A percentile compares a stretch with the other conserved stretches of the same genome.
Conservation (phyloP, 306 rosid species). For the Amphicarpaea edgeworthii region DNA sequence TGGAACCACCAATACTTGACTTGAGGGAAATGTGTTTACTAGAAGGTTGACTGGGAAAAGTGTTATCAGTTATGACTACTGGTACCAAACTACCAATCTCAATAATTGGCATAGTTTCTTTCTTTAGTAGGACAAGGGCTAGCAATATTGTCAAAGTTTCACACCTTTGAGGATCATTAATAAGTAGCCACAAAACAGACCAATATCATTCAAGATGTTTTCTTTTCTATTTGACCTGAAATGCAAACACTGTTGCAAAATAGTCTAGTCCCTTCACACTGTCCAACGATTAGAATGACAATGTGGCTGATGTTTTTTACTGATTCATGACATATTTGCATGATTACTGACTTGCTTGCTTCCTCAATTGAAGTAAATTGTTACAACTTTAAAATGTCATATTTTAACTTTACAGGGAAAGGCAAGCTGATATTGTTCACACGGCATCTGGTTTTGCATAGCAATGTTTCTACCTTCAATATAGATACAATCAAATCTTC, state of each 20-base stretch:
- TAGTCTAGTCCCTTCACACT: constrained; percentile 17
- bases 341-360: no score
- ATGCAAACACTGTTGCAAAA: constrained; percentile 25
- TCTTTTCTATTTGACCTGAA: neutral
- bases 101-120: neutral
- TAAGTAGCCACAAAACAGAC: no score
- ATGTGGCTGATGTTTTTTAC: neutral
- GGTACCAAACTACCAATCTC: neutral
- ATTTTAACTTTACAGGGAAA: constrained; percentile 5
- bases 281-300: constrained; percentile 11
- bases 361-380: neutral
- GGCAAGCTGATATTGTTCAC: no score
- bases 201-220: neutral
- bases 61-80: neutral
- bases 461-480: neutral
- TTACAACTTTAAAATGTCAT: neutral
- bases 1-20: neutral
- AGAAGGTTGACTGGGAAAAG: constrained; percentile 13
- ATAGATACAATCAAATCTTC: constrained; percentile 1
- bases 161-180: constrained; percentile 8
- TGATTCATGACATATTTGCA: neutral
- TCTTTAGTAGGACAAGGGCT: constrained; percentile 1
- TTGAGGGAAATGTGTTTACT: neutral
- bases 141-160: constrained; percentile 6
- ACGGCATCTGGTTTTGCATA: neutral